A percentile compares a stretch with the other conserved stretches of the same genome.
Evolutionary conservation across 2,329 filamentous ascomycete genomes (phyloP).

Genomic region (Pezicula rhizophila): DNA sequence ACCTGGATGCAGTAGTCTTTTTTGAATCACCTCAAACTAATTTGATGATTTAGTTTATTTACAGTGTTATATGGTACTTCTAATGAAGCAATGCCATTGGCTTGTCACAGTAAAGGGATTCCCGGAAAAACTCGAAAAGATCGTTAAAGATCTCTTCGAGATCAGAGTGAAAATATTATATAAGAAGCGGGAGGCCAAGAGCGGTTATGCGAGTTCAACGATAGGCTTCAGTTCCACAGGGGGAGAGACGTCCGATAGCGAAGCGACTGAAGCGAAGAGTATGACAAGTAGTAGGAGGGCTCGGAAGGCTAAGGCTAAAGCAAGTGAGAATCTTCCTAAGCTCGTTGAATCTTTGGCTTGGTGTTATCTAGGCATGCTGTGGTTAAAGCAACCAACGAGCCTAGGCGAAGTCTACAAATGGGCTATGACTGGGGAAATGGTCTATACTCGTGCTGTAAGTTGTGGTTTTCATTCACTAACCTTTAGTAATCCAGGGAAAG

Average conservation of each 20-base stretch:
- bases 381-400: slow-evolving; percentile 71
- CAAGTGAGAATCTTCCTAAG: slow-evolving; percentile 45
- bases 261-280: slow-evolving; percentile 30
- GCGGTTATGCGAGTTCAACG: slow-evolving; percentile 25
- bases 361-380: slow-evolving; percentile 71
- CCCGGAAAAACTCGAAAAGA: slow-evolving; percentile 66
- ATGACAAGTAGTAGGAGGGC: slow-evolving; percentile 41
- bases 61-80: slow-evolving; percentile 75
- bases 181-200: slow-evolving; percentile 30
- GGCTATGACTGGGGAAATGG: slow-evolving; percentile 60
- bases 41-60: slow-evolving; percentile 52
- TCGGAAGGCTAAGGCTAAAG: slow-evolving; percentile 10
- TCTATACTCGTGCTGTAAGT: slow-evolving; percentile 63
- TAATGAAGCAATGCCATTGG: slow-evolving; percentile 75
- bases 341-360: slow-evolving; percentile 70
- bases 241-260: slow-evolving; percentile 29
- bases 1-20: no score
- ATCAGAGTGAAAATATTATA: slow-evolving; percentile 39
- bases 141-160: slow-evolving; percentile 82
- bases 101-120: slow-evolving; percentile 62
- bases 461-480: slow-evolving; percentile 2
- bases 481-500: not conserved
- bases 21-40: no score
- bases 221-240: slow-evolving; percentile 20
- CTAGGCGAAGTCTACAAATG: slow-evolving; percentile 68